Evolutionary conservation across 768 basidiomycete species (phyloP).

Genomic region (Lactarius indigo): DNA sequence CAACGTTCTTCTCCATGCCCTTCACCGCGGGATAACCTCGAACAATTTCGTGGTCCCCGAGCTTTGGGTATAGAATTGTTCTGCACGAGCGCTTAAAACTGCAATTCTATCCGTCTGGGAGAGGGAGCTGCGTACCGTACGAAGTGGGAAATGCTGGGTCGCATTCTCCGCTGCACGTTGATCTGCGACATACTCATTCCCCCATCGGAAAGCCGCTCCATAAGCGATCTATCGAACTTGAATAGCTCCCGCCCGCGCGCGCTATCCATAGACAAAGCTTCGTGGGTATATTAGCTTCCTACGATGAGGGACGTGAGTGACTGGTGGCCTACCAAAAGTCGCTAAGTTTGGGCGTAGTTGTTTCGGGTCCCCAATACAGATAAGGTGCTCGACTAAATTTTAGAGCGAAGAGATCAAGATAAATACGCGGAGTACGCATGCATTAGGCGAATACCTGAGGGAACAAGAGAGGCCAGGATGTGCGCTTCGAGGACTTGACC

Average conservation of each 20-base stretch:
- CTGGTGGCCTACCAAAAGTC: slow-evolving; percentile 51
- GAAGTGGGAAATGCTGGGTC: slow-evolving; percentile 61
- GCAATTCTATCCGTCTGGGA: neutral
- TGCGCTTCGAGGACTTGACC: slow-evolving; percentile 83
- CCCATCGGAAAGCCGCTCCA: slow-evolving; percentile 62
- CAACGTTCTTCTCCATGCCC: slow-evolving; percentile 61
- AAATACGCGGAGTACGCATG: neutral
- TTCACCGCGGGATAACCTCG: slow-evolving; percentile 49
- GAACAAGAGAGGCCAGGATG: slow-evolving; percentile 58
- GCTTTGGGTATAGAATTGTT: slow-evolving; percentile 55
- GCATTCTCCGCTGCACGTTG: slow-evolving; percentile 72
- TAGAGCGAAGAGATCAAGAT: neutral
- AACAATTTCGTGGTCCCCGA: slow-evolving; percentile 57
- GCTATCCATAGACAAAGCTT: slow-evolving; percentile 70
- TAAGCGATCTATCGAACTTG: slow-evolving; percentile 63
- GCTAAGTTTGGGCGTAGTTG: slow-evolving; percentile 70
- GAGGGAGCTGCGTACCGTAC: slow-evolving; percentile 41
- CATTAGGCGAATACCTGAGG: slow-evolving; percentile 29
- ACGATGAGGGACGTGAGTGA: neutral
- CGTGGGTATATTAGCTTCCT: neutral
- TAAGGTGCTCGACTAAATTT: slow-evolving; percentile 56
- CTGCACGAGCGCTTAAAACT: slow-evolving; percentile 30
- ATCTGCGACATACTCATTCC: slow-evolving; percentile 67
- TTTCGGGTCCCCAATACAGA: slow-evolving; percentile 73
- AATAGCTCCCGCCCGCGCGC: slow-evolving; percentile 50